These are phyloP conservation scores for Diplocarpon rosae DNA, from an alignment of 2,329 filamentous ascomycete genomes.

Conservation along the genomic window DNA sequence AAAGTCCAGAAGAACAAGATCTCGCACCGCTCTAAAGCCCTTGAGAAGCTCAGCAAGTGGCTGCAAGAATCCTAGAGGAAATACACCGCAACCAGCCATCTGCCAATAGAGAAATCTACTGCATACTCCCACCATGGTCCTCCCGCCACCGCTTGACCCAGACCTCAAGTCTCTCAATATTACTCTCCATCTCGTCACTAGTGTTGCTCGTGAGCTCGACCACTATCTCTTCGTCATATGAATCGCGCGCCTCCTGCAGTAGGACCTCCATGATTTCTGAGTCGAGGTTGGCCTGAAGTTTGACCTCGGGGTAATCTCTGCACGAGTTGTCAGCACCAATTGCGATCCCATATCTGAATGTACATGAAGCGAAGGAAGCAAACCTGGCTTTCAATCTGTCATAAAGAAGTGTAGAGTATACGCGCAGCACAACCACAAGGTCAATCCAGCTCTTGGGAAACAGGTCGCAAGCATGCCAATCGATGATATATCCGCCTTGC, in stretches of 20 bases:
- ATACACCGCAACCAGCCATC: conserved; percentile 1
- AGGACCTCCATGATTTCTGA: conserved; percentile 96
- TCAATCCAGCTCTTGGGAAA: conserved; percentile 94
- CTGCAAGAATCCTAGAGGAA: conserved; percentile 31
- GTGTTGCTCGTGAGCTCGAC: conserved; percentile 79
- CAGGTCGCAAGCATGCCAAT: conserved; percentile 96
- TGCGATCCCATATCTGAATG: no score
- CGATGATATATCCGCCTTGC: conserved; percentile 76
- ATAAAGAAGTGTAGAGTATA: conserved; percentile 69
- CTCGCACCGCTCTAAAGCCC: conserved; percentile 80
- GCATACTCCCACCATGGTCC: conserved; percentile 36
- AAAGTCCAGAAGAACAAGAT: conserved; percentile 80
- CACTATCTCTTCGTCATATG: conserved; percentile 78
- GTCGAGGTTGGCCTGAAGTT: conserved; percentile 92
- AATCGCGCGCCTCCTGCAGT: conserved; percentile 77
- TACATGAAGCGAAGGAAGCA: background rate
- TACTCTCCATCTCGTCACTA: conserved; percentile 75
- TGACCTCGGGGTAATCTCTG: conserved; percentile 72
- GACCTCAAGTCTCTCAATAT: conserved; percentile 69
- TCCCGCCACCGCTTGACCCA: conserved; percentile 80
- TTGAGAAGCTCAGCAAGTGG: conserved; percentile 79
- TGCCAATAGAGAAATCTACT: conserved; percentile 14
- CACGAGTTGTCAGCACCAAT: background rate
- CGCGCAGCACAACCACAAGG: conserved; percentile 81
- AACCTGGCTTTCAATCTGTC: conserved; percentile 70